Evolutionary conservation across 2,329 filamentous ascomycete genomes (phyloP).

Genomic region (Cordyceps militaris): DNA sequence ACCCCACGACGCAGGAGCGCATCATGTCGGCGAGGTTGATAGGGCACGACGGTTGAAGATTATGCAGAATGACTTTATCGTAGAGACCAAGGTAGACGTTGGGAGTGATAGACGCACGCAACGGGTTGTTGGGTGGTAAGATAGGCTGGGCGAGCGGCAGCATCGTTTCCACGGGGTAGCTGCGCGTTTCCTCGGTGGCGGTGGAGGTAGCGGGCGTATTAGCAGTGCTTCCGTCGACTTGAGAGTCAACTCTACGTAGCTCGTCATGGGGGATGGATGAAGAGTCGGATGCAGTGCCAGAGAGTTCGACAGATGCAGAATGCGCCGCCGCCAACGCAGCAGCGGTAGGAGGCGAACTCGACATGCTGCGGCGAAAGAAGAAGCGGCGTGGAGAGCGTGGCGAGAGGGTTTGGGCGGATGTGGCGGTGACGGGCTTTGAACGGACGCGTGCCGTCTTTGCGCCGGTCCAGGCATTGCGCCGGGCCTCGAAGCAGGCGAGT

Average conservation of each 20-base stretch:
- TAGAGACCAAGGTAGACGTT: conserved; percentile 76
- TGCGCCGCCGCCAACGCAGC: conserved; percentile 18
- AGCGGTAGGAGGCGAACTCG: conserved; percentile 31
- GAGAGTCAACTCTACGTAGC: conserved; percentile 24
- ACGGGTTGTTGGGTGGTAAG: conserved; percentile 64
- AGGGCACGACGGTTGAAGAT: conserved; percentile 75
- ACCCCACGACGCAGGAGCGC: conserved; percentile 74
- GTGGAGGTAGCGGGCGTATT: conserved; percentile 5
- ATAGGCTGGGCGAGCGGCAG: conserved; percentile 68
- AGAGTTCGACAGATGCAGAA: conserved; percentile 21
- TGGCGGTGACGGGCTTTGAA: conserved; percentile 38
- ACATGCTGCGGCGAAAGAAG: conserved; percentile 42
- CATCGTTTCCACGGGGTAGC: conserved; percentile 52
- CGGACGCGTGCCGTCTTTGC: conserved; percentile 55
- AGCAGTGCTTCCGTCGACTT: conserved; percentile 18
- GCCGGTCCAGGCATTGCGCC: conserved; percentile 80
- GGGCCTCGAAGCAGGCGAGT: conserved; percentile 67
- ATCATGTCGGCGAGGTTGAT: conserved; percentile 81
- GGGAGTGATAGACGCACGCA: conserved; percentile 70
- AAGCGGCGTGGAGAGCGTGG: conserved; percentile 42
- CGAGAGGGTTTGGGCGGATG: conserved; percentile 31
- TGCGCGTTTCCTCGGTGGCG: conserved; percentile 7
- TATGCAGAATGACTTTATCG: conserved; percentile 77
- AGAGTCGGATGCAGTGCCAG: conserved; percentile 31
- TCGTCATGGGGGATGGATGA: conserved; percentile 34